Conservation (phyloP, 345 rosid genomes). For the Syzygium jambos region DNA sequence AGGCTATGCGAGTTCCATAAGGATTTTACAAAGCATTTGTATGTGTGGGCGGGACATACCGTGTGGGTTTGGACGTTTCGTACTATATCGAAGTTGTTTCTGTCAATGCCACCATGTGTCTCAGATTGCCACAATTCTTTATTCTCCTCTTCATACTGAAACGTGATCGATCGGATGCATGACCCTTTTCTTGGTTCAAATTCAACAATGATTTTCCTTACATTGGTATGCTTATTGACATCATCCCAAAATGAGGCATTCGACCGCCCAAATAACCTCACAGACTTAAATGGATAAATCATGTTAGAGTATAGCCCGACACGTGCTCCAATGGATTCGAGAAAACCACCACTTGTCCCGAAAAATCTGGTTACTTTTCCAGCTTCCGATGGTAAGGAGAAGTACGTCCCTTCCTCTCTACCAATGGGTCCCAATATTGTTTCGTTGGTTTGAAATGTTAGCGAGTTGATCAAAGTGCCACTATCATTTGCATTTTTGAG, state of each 20-base stretch:
- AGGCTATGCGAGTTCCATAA: neutral
- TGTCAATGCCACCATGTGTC: neutral
- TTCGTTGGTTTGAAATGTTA: neutral
- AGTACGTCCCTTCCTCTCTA: neutral
- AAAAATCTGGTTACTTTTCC: neutral
- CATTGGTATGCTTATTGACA: neutral
- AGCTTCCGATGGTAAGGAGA: neutral
- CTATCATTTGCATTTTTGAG: too few relatives aligned
- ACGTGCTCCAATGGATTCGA: neutral
- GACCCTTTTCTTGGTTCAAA: neutral
- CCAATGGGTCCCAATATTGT: neutral
- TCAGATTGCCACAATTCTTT: neutral
- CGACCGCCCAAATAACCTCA: neutral
- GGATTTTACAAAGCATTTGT: too few relatives aligned
- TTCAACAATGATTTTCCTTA: neutral
- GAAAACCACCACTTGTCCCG: neutral
- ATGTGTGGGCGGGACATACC: too few relatives aligned
- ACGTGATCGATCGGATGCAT: neutral
- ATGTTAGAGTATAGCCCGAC: neutral
- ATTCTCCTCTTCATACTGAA: neutral
- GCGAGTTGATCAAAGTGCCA: too few relatives aligned
- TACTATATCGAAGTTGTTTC: too few relatives aligned
- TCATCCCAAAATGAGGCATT: neutral
- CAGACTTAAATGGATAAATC: neutral
- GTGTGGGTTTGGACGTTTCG: rapidly evolving